These are phyloP conservation scores for Volvox carteri DNA, from an alignment of 163 green algal genomes.

Conservation along the genomic window DNA sequence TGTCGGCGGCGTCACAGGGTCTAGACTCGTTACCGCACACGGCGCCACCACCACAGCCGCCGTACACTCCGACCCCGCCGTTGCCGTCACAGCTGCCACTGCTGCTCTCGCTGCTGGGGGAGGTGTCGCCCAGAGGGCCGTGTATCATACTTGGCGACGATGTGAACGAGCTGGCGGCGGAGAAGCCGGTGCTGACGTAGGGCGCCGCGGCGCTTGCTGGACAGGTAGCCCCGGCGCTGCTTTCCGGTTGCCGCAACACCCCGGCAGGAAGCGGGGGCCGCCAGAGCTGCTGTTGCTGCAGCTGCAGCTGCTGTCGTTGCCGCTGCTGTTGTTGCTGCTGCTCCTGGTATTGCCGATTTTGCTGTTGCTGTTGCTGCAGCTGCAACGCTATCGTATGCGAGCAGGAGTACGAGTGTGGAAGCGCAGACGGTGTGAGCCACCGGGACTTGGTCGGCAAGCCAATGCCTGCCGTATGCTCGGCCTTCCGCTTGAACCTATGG, in stretches of 20 bases:
- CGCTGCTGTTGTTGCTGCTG: not conserved
- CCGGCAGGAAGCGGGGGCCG: not conserved
- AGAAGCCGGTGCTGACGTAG: not conserved
- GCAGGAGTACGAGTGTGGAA: too few relatives aligned
- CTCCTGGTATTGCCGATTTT: not conserved
- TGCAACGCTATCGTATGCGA: not conserved
- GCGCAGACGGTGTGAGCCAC: not conserved
- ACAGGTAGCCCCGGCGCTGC: not conserved
- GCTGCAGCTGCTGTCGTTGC: not conserved
- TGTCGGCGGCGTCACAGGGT: too few relatives aligned
- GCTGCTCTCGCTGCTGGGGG: not conserved
- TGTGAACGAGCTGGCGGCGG: not conserved
- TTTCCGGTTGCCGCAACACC: not conserved
- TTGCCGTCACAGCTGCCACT: not conserved
- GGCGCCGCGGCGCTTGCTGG: not conserved
- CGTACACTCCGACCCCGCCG: too few relatives aligned
- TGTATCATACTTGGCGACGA: not conserved
- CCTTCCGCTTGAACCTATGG: slow-evolving; percentile 1
- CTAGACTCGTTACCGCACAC: too few relatives aligned
- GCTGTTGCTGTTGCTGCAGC: not conserved
- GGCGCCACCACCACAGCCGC: too few relatives aligned
- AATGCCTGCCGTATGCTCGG: not conserved
- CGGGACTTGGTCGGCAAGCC: not conserved
- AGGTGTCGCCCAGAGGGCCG: too few relatives aligned
- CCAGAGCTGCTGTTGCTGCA: too few relatives aligned